These are phyloP conservation scores for Lactarius pseudohatsudake DNA, from an alignment of 768 basidiomycete species.

Conservation along the genomic window DNA sequence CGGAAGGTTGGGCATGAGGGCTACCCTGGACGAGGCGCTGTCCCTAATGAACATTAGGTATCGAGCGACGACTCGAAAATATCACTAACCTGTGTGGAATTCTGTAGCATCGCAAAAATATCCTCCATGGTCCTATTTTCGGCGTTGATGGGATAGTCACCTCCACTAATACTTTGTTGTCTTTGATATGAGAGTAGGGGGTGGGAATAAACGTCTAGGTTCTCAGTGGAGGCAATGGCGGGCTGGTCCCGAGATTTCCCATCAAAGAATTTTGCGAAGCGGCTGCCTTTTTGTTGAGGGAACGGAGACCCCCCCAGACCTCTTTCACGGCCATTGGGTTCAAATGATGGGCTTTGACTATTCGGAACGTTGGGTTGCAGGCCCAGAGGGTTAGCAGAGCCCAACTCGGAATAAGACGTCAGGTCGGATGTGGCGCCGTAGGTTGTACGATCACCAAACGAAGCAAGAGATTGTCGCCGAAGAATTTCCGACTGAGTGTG, in stretches of 20 bases:
- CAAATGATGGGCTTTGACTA: conserved; percentile 28
- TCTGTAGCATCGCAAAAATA: conserved; percentile 77
- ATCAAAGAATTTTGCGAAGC: conserved; percentile 87
- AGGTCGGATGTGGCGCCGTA: conserved; percentile 15
- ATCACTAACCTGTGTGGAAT: conserved; percentile 64
- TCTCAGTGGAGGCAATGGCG: conserved; percentile 36
- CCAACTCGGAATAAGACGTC: conserved; percentile 18
- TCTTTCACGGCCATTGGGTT: conserved; percentile 29
- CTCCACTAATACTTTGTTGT: conserved; percentile 47
- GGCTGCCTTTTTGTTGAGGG: conserved; percentile 67
- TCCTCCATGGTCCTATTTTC: conserved; percentile 74
- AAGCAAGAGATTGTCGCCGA: conserved; percentile 23
- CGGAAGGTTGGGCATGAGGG: conserved; percentile 31
- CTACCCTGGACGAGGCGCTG: conserved; percentile 26
- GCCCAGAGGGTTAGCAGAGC: conserved; percentile 13
- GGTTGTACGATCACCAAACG: conserved; percentile 21
- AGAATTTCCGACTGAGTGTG: conserved; percentile 19
- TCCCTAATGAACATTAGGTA: conserved; percentile 18
- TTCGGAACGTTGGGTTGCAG: conserved; percentile 20
- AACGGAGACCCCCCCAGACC: conserved; percentile 42
- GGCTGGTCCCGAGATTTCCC: conserved; percentile 56
- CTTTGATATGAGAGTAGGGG: conserved; percentile 39
- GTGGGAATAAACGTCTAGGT: conserved; percentile 46
- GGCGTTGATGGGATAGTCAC: conserved; percentile 40
- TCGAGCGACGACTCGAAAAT: conserved; percentile 25